Evolutionary conservation across 2,329 filamentous ascomycete genomes (phyloP).

Genomic region (Botrytis squamosa): DNA sequence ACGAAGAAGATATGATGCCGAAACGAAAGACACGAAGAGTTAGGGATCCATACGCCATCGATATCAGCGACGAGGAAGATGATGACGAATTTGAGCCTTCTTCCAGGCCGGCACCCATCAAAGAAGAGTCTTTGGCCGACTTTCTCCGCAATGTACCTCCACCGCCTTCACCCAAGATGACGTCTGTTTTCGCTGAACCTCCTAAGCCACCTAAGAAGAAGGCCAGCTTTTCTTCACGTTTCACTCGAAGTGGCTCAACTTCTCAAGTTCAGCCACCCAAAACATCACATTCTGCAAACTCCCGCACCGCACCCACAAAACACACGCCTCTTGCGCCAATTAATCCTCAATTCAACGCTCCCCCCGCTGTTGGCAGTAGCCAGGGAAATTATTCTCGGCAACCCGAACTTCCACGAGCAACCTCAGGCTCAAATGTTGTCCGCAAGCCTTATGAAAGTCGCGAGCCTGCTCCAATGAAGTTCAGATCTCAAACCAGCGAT

Average conservation of each 20-base stretch:
- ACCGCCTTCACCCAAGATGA: conserved; percentile 49
- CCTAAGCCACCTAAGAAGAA: conserved; percentile 50
- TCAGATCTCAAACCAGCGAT: conserved; percentile 54
- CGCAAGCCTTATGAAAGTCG: conserved; percentile 52
- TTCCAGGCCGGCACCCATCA: conserved; percentile 29
- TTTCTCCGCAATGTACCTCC: conserved; percentile 71
- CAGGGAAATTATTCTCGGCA: conserved; percentile 30
- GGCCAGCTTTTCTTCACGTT: conserved; percentile 60
- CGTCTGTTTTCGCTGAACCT: conserved; percentile 27
- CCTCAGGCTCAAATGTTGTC: conserved; percentile 34
- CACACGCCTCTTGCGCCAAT: conserved; percentile 31
- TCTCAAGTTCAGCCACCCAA: conserved; percentile 42
- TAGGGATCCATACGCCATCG: conserved; percentile 91
- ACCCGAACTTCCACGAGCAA: conserved; percentile 28
- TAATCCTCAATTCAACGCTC: conserved; percentile 49
- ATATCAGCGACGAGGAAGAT: conserved; percentile 55
- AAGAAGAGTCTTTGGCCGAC: conserved; percentile 69
- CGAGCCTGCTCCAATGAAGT: conserved; percentile 31
- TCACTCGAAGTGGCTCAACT: conserved; percentile 43
- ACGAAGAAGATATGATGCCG: conserved; percentile 51
- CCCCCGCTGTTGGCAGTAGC: conserved; percentile 50
- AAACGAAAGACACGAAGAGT: conserved; percentile 74
- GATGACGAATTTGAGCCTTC: conserved; percentile 38
- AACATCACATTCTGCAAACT: conserved; percentile 32
- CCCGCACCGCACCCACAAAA: conserved; percentile 41